Evolutionary conservation across 2,329 filamentous ascomycete species (phyloP), one percentile per base, ranked within the genome.

Genomic region (Spiromastix sp.): DNA sequence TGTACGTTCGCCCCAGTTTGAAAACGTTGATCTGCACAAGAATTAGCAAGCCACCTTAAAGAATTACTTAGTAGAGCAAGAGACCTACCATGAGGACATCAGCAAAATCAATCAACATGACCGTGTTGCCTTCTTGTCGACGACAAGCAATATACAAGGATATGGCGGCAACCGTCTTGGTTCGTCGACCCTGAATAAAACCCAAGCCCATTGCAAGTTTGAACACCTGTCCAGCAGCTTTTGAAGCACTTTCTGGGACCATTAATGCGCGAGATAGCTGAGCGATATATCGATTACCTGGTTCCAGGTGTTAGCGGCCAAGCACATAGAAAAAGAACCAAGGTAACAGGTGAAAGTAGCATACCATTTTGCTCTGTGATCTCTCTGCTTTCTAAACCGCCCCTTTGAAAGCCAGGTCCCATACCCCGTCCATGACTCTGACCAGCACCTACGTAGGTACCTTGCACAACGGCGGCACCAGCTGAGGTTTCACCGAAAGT

Each of bases 41-140:
- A 39, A 56, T 51, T 31, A 42, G 33, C 9, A 9, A 32, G 10
- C 5, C 9, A 16, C 15, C 21, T 5, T 4, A 11, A 24, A 27
- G n/a, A 15, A 33, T 30, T 25, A 28, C 7, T 13, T 18, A 18
- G 17, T 19, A 27, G 36, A 36, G 31, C 12, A n/a, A 15, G 13
- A 26, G 15, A 43, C 52, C 47, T 49, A 68, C 66, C 54, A 68
- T 66, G n/a, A 79, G 63, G 27, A 89, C 71, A 54, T 98, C 91
- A 9, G 91, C 85, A 53, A 98, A 77, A 55, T 98, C 91, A 56
- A 98, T 96, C 28, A 98, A 71, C 81, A 98, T 87, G 46, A 91
- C 71, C 27, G 80, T 82, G 54, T 91, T 93, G 16, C 79, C 78
- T 28, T 76, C 74, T 42, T 84, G 77, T 36, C 81, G 76, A 42